Conservation (phyloP, 2,329 filamentous ascomycete species). For the Ceratocystis variospora region DNA sequence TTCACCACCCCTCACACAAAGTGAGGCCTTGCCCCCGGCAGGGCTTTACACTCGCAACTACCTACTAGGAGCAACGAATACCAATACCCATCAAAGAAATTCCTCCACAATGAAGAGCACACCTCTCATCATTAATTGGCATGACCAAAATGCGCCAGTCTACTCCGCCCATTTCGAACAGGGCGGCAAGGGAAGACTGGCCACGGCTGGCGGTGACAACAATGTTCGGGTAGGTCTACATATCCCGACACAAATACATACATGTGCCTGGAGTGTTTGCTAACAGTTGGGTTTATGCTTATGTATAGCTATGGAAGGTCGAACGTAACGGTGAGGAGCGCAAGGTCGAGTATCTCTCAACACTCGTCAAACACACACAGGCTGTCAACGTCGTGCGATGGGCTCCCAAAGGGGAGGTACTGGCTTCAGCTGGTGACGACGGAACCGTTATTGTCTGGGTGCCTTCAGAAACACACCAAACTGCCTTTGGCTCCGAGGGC, state of each 20-base stretch:
- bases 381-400: conserved; percentile 97
- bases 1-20: background rate
- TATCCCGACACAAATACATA: background rate
- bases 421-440: conserved; percentile 92
- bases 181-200: conserved; percentile 76
- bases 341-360: conserved; percentile 83
- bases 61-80: conserved; percentile 19
- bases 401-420: conserved; percentile 76
- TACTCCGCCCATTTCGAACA: conserved; percentile 97
- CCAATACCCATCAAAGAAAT: conserved; percentile 15
- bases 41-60: conserved; percentile 14
- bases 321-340: conserved; percentile 73
- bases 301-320: conserved; percentile 64
- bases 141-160: conserved; percentile 90
- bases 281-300: too few relatives aligned
- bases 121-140: conserved; percentile 96
- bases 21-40: conserved; percentile 18
- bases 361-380: conserved; percentile 84
- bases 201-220: conserved; percentile 90
- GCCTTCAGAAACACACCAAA: conserved; percentile 60
- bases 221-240: conserved; percentile 64
- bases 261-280: background rate
- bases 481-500: conserved; percentile 65
- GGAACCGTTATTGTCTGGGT: conserved; percentile 96
- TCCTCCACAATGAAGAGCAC: conserved; percentile 72